Evolutionary conservation across 345 rosid genomes (phyloP), one percentile per base, ranked within the genome.

Genomic region (Balakata baccata): DNA sequence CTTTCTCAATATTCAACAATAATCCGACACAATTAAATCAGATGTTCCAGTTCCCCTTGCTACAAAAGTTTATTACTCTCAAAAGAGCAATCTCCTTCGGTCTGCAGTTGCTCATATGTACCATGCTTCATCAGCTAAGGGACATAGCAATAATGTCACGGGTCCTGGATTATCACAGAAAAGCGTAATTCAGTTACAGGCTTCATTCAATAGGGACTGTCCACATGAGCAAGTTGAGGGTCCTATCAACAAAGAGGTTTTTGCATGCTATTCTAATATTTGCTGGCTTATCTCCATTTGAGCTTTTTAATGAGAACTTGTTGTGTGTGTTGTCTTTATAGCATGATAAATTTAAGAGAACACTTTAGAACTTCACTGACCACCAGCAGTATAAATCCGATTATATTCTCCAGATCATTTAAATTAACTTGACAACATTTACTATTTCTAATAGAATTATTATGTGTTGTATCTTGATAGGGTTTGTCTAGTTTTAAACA

Each of bases 21-120:
- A n/a, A 62, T 54, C 49, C 34, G 34, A 29, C 34, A 29, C 34
- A 29, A 39, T 64, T 75, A 64, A 65, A 79, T 25, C 85, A 87
- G 89, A 72, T 79, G 41, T 70, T 64, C 89, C 89, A 14, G 76
- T 12, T 51, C 91, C 91, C 46, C 85, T 87, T 73, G 81, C 89
- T 57, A 78, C 86, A 78, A 87, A 87, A 75, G 71, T 84, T 25
- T 87, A 87, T 75, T 85, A 82, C 83, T 84, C 91, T 66, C 89
- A 85, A 63, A 84, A 86, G 66, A 85, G 71, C 78, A 79, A 69
- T 63, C 83, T 66, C 66, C 80, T 85, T 38, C 82, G 87, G 45
- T 69, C 79, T 47, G 74, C 83, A 41, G 58, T 87, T 71, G 78
- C 77, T 34, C 71, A 72, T 49, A 70, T 79, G 75, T 81, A 77